Base-by-base conservation (phyloP, 306 rosid species). In the Dalbergia cochinchinensis region DNA sequence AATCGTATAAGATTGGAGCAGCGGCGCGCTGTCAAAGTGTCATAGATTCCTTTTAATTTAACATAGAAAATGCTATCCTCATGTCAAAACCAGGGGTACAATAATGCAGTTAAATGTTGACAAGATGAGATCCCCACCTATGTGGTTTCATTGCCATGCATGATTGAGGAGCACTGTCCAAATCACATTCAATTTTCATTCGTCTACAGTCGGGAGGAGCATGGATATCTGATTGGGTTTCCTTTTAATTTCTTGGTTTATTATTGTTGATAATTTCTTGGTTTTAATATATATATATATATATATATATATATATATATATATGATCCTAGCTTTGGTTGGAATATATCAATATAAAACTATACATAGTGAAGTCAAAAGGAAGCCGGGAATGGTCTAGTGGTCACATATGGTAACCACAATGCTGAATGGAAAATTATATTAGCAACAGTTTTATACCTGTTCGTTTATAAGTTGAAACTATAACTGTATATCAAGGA, bases 151-250 rank as follows among this genome's bases (percentile, higher is more conserved):
- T 59, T 61, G 47, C 59, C 54, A 44, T 42, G 26, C 14, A 19
- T 18, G 35, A 42, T 68, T 15, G 11, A 26, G 39, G 4, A 13
- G 55, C 13, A 73, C 14, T 55, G n/a, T 60, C 39, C 31, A 33
- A 33, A 34, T 26, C 1, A 18, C 26, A 50, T 50, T 11, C 58
- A 47, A 8, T 4, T 22, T 13, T 9, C 11, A 31, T 11, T 26
- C 16, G 41, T 33, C 61, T 78, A 81, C 37, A 65, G 5, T 78
- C 57, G 2, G 31, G 31, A 68, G 41, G 41, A 37, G 7, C 41
- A 37, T 37, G 7, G 41, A 37, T 37, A 37, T 37, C 41, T 47
- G 59, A 57, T 33, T 47, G 31, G 15, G 34, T 70, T 57, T 7
- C 19, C 3, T 63, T 34, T 63, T 26, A 26, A 1, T 13, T 14